Conservation (phyloP, 257 asterid species). For the Capsicum baccatum region DNA sequence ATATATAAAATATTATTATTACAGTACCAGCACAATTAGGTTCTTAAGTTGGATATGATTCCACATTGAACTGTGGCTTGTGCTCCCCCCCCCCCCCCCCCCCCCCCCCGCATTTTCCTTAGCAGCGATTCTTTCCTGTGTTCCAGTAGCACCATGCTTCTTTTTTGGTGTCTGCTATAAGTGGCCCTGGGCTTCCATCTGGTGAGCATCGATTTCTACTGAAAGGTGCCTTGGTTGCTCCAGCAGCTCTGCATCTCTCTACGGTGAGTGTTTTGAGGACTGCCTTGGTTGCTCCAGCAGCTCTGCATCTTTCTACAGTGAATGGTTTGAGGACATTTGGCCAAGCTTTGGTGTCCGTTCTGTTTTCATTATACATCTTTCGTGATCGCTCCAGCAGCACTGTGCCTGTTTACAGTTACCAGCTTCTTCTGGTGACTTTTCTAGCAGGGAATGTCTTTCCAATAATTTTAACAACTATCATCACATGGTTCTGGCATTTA, state of each 20-base stretch:
- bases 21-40: neutral
- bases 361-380: neutral
- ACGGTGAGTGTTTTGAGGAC: neutral
- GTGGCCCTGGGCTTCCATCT: neutral
- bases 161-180: neutral
- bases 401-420: neutral
- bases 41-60: neutral
- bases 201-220: neutral
- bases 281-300: neutral
- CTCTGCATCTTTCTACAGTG: neutral
- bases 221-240: neutral
- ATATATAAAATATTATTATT: neutral
- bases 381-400: neutral
- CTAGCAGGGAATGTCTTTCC: neutral
- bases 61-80: neutral
- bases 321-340: neutral
- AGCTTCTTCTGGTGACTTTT: neutral
- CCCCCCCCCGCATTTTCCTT: neutral
- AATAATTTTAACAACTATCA: neutral
- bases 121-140: neutral
- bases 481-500: neutral
- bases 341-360: neutral
- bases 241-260: neutral
- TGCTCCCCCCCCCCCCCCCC: neutral
- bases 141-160: neutral